Base-by-base conservation (phyloP, 2,329 filamentous ascomycete genomes). In the Penicillium verrucosum region DNA sequence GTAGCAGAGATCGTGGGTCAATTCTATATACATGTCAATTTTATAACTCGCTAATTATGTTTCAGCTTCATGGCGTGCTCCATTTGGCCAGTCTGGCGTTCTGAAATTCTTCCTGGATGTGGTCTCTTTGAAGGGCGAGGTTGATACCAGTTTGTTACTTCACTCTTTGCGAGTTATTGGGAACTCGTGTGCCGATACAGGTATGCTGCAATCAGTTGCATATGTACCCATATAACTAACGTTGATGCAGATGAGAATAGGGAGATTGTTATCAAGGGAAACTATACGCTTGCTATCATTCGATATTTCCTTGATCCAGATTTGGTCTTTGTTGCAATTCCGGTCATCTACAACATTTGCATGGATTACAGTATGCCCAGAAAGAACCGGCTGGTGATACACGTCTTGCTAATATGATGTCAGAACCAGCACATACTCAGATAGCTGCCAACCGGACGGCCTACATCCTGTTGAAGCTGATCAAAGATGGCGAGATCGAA, bases 301-400 rank as follows among this genome's bases (percentile, higher is more conserved):
- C 64, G 65, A 29, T 68, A 71, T 48, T 64, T 76, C 34, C 59
- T 66, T 27, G 70, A 73, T 27, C 67, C 70, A 0, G 68, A 68
- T 3, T 67, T 78, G 34, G 65, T 71, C 16, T 68, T 75, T 55
- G 69, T 78, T 27, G 71, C 72, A 27, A 73, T 78, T 55, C 73
- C 75, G 55, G 76, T 78, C 43, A 68, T 78, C 42, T 78, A 76
- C 65, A 79, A 79, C 55, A 72, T 77, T 49, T 78, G 76, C 62
- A 69, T 74, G 55, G 77, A 78, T 57, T 78, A 70, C 63, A 76
- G 76, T 78, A 60, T 51, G 64, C 37, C 29, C 25, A 12, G 9
- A 46, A 23, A 16, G 18, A 14, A 12, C 21, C 6, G 36, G 10
- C 5, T 37, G 11, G 27, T 16, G 11, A 51, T 21, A 21, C 16